Evolutionary conservation across 169 alveolate genomes (phyloP).

Genomic region (Plasmodium cynomolgi): DNA sequence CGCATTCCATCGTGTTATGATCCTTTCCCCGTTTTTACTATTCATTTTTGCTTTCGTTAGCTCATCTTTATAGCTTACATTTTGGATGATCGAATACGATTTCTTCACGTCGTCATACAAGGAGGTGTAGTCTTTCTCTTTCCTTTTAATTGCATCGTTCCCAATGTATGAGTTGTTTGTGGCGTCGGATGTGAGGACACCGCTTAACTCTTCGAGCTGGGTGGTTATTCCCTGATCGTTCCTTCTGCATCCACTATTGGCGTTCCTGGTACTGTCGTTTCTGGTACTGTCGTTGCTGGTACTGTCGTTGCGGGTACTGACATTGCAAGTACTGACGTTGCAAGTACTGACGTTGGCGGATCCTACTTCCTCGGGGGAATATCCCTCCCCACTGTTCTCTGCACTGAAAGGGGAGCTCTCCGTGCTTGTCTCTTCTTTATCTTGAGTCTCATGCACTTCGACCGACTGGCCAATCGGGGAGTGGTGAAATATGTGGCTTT

Average conservation of each 20-base stretch:
- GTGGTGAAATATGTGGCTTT: neutral
- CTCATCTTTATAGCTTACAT: neutral
- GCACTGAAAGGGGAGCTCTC: neutral
- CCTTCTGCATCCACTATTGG: neutral
- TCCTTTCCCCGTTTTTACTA: neutral
- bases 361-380: neutral
- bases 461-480: neutral
- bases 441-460: neutral
- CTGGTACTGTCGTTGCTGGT: neutral
- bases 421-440: neutral
- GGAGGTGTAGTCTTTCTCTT: neutral
- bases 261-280: neutral
- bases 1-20: neutral
- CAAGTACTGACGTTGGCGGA: neutral
- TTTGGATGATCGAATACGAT: neutral
- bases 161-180: neutral
- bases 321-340: neutral
- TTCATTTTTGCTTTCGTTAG: neutral
- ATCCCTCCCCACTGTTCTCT: neutral
- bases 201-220: neutral
- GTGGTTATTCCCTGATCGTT: neutral
- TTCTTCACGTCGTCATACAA: slow-evolving; percentile 2
- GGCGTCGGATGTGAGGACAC: neutral
- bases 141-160: neutral
- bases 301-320: no score